phyloP scores from a whole-genome alignment of 257 asterid genomes.

The Hygrophila difformis region DNA sequence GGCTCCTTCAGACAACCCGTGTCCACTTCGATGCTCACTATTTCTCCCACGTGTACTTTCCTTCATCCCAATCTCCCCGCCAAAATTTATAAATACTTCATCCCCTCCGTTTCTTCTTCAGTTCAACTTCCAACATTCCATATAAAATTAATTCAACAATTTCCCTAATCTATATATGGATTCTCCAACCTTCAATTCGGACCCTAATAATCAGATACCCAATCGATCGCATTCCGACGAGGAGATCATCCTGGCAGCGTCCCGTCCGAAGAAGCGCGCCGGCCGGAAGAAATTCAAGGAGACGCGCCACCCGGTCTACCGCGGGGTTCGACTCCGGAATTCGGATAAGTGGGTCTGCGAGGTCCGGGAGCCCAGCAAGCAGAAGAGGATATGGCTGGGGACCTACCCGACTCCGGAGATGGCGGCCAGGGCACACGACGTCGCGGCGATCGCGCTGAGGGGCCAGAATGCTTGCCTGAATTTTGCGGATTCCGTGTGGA shows the following conservation, averaged over 20 bases:
- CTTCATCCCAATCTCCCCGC: no score
- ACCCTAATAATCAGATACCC: no score
- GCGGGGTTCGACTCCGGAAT: conserved; percentile 43
- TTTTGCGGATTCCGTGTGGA: conserved; percentile 61
- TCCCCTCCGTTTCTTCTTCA: no score
- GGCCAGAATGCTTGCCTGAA: conserved; percentile 46
- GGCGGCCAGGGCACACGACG: conserved; percentile 77
- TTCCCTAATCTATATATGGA: no score
- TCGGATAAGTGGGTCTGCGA: conserved; percentile 58
- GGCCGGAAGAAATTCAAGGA: conserved; percentile 56
- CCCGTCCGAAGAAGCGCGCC: conserved; percentile 38
- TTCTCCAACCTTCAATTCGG: no score
- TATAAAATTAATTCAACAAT: no score
- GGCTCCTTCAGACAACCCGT: no score
- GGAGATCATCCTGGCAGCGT: conserved; percentile 21
- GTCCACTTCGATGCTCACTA: no score
- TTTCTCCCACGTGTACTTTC: no score
- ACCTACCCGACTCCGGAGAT: conserved; percentile 64
- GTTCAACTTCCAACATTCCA: no score
- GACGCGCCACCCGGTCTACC: conserved; percentile 54
- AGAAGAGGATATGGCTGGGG: conserved; percentile 63
- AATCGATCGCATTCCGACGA: conserved; percentile 17
- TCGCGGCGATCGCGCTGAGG: conserved; percentile 53
- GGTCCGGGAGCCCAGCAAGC: conserved; percentile 41
- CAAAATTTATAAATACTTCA: no score